A percentile compares a stretch with the other conserved stretches of the same genome.
Conservation (phyloP, 345 rosid species). For the Rhizophora apiculata region DNA sequence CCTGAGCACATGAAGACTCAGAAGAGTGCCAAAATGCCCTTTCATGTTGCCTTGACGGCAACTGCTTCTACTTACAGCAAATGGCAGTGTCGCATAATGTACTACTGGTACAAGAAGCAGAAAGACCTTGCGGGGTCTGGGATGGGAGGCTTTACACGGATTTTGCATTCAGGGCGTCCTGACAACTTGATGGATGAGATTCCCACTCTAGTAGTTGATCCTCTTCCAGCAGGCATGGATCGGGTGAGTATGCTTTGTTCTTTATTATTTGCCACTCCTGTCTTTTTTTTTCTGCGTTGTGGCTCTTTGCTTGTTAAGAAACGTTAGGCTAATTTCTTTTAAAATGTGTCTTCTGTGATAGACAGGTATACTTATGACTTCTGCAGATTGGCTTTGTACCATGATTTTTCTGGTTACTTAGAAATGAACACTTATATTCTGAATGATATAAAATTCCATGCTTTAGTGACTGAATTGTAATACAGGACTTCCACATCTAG, state of each 20-base stretch:
- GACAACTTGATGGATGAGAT: slow-evolving; percentile 95
- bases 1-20: slow-evolving; percentile 42
- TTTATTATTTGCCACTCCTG: background rate
- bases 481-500: background rate
- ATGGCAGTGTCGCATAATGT: slow-evolving; percentile 98
- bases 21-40: slow-evolving; percentile 26
- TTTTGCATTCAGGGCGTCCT: slow-evolving; percentile 82
- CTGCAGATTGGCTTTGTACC: too few relatives aligned
- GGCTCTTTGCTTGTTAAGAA: background rate
- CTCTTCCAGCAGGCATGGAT: slow-evolving; percentile 88
- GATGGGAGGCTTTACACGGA: slow-evolving; percentile 91
- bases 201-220: slow-evolving; percentile 82
- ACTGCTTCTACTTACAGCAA: slow-evolving; percentile 78
- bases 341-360: background rate
- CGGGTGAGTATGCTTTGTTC: slow-evolving; percentile 37
- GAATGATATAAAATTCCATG: too few relatives aligned
- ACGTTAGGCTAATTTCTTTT: background rate
- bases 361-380: background rate
- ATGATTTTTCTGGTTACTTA: too few relatives aligned
- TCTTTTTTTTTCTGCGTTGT: background rate
- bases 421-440: too few relatives aligned
- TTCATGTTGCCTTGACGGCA: slow-evolving; percentile 89
- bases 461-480: background rate
- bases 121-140: slow-evolving; percentile 76
- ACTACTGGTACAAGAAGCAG: slow-evolving; percentile 83